Conservation (phyloP, 108 stramenopile genomes). For the Cyclostephanos tholiformis region DNA sequence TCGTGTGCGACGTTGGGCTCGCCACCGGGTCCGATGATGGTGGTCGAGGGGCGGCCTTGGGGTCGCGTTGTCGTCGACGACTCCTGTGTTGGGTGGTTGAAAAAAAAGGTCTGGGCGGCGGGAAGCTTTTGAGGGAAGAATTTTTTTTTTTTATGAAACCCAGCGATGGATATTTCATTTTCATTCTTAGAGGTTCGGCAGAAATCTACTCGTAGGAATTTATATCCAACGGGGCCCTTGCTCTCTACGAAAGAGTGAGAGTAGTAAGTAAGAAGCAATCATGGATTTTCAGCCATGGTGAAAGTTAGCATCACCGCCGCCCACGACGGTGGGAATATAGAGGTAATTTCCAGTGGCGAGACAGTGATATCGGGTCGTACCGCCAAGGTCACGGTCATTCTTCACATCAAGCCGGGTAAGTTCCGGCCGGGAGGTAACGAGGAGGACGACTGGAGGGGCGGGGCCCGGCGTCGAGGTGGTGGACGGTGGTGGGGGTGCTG, state of each 20-base stretch:
- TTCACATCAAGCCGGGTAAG: slow-evolving; percentile 28
- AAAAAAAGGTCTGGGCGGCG: background rate
- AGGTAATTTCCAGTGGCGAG: slow-evolving; percentile 32
- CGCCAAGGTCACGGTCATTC: slow-evolving; percentile 30
- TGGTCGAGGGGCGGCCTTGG: slow-evolving; percentile 7
- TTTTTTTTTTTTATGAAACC: no score
- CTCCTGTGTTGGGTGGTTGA: slow-evolving; percentile 3
- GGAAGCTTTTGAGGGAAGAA: no score
- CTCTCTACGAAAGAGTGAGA: no score
- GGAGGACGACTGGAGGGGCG: no score
- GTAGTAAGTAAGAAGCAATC: no score
- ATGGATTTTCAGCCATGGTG: no score
- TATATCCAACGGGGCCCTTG: background rate
- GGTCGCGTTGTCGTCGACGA: slow-evolving; percentile 1
- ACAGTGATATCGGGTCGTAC: slow-evolving; percentile 51
- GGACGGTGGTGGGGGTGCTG: no score
- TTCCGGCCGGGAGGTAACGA: no score
- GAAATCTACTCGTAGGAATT: no score
- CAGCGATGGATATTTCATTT: no score
- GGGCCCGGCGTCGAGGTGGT: no score
- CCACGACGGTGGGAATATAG: slow-evolving; percentile 85
- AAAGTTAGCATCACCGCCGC: slow-evolving; percentile 67
- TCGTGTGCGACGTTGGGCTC: slow-evolving; percentile 7
- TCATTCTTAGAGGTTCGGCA: no score
- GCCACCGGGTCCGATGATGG: slow-evolving; percentile 3